Evolutionary conservation across 148 eudicot species (phyloP).

Genomic region (Persicaria tinctoria): DNA sequence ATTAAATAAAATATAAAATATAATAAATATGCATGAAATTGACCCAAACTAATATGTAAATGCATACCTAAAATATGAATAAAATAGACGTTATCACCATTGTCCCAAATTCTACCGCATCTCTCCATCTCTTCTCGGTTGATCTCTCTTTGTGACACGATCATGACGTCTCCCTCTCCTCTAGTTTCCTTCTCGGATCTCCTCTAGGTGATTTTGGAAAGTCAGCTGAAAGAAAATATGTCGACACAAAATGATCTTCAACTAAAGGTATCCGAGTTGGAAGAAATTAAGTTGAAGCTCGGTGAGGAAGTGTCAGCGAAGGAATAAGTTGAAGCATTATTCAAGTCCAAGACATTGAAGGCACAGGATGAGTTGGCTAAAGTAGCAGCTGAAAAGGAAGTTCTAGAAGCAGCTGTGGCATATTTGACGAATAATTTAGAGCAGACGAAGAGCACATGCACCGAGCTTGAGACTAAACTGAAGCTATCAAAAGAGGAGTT

Average conservation of each 20-base stretch:
- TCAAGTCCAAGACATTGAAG: conserved; percentile 23
- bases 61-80: no score
- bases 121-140: no score
- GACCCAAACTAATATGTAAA: no score
- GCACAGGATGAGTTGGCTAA: conserved; percentile 36
- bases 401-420: conserved; percentile 36
- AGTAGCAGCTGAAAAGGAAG: conserved; percentile 28
- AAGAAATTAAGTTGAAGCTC: conserved; percentile 34
- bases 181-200: no score
- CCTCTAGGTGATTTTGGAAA: conserved; percentile 21
- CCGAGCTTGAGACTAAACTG: conserved; percentile 42
- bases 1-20: no score
- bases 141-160: no score
- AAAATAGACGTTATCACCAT: no score
- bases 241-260: conserved; percentile 40
- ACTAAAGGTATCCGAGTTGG: conserved; percentile 36
- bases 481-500: conserved; percentile 43
- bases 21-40: no score
- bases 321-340: conserved; percentile 23
- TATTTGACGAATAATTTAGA: conserved; percentile 27
- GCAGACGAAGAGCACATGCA: conserved; percentile 34
- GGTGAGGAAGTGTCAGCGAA: conserved; percentile 37
- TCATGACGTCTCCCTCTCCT: no score
- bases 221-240: conserved; percentile 36
- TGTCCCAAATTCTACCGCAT: no score